phyloP scores from a whole-genome alignment of 352 stramenopile species.

The Achlya hypogyna region DNA sequence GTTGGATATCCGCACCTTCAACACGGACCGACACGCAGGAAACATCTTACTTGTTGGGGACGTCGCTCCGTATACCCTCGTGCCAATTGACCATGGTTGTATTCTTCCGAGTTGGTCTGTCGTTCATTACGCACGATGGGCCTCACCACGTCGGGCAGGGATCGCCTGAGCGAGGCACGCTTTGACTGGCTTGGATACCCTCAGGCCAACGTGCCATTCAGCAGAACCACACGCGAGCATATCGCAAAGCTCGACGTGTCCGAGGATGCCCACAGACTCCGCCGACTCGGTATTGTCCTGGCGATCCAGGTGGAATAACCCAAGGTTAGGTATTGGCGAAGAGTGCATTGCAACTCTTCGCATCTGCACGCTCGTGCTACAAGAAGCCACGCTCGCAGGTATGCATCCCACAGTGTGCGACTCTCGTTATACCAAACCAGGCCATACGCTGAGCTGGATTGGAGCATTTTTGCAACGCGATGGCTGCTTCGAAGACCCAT shows the following conservation, averaged over 20 bases:
- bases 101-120: constrained; percentile 41
- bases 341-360: constrained; percentile 77
- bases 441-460: constrained; percentile 80
- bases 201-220: constrained; percentile 83
- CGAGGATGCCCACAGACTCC: constrained; percentile 52
- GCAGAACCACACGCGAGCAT: constrained; percentile 55
- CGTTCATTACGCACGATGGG: not conserved
- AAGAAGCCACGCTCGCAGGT: constrained; percentile 28
- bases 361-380: constrained; percentile 63
- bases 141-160: constrained; percentile 27
- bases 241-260: constrained; percentile 58
- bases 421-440: constrained; percentile 17
- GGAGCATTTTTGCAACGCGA: constrained; percentile 67
- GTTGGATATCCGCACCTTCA: constrained; percentile 81
- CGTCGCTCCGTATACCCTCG: constrained; percentile 52
- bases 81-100: constrained; percentile 82
- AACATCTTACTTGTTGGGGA: constrained; percentile 69
- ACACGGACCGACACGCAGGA: constrained; percentile 79
- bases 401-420: constrained; percentile 1
- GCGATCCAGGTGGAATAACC: not conserved
- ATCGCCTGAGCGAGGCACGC: constrained; percentile 65
- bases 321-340: constrained; percentile 27
- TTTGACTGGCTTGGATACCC: constrained; percentile 86
- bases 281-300: constrained; percentile 40
- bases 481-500: constrained; percentile 67